Evolutionary conservation across 805 yeast genomes (phyloP).

Genomic region (Maudiozyma barnettii): DNA sequence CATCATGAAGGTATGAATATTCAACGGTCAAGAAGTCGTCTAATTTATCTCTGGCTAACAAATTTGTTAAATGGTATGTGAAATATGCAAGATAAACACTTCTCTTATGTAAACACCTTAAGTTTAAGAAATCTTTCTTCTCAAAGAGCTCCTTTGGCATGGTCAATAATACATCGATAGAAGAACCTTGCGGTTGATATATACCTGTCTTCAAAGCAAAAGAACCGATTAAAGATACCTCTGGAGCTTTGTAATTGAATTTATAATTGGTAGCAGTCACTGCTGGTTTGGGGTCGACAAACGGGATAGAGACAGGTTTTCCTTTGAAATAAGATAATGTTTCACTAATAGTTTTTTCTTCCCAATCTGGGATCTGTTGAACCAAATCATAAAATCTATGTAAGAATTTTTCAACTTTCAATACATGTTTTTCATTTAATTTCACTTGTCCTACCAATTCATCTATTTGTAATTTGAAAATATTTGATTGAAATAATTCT

Average conservation of each 20-base stretch:
- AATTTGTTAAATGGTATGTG: slow-evolving; percentile 50
- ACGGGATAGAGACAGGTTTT: slow-evolving; percentile 60
- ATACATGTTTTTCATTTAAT: slow-evolving; percentile 57
- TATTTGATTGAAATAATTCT: slow-evolving; percentile 87
- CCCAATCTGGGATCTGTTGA: slow-evolving; percentile 50
- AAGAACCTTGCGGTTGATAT: slow-evolving; percentile 49
- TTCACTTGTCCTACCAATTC: slow-evolving; percentile 76
- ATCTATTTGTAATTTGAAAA: slow-evolving; percentile 90
- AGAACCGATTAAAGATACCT: slow-evolving; percentile 74
- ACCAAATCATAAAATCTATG: slow-evolving; percentile 65
- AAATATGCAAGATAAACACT: slow-evolving; percentile 78
- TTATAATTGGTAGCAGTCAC: slow-evolving; percentile 51
- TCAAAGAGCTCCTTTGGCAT: slow-evolving; percentile 74
- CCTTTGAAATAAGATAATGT: slow-evolving; percentile 46
- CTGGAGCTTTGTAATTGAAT: slow-evolving; percentile 61
- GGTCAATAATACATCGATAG: slow-evolving; percentile 70
- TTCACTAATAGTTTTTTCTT: slow-evolving; percentile 44
- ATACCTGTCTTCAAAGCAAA: slow-evolving; percentile 82
- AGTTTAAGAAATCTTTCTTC: slow-evolving; percentile 82
- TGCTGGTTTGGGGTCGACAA: slow-evolving; percentile 81
- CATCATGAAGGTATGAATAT: slow-evolving; percentile 67
- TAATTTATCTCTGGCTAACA: slow-evolving; percentile 45
- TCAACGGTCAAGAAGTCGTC: slow-evolving; percentile 38
- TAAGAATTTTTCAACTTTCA: slow-evolving; percentile 61
- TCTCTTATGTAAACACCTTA: slow-evolving; percentile 81